Conservation (phyloP, 192 early-diverging fungal species). For the Mortierella hygrophila region DNA sequence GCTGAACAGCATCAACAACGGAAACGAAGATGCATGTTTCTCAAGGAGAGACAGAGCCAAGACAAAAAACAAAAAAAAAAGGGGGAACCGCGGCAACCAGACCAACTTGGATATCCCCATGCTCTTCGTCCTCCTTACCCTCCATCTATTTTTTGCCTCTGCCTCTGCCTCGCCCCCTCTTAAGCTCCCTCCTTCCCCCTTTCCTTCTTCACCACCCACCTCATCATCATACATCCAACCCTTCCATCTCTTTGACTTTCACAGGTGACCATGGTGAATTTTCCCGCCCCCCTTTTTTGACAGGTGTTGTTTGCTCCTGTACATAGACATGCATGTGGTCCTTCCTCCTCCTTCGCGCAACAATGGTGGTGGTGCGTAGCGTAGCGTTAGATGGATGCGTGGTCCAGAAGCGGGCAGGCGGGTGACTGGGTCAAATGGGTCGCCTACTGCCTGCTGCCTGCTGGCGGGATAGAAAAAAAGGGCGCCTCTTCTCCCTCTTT, state of each 20-base stretch:
- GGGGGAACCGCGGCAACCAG: background rate
- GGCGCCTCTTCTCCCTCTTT: background rate
- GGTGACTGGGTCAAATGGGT: slow-evolving; percentile 8
- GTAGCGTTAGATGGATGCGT: too few relatives aligned
- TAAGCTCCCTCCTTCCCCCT: background rate
- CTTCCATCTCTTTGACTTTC: background rate
- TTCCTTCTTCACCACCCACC: background rate
- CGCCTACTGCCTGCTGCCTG: background rate
- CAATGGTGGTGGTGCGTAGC: too few relatives aligned
- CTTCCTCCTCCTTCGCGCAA: too few relatives aligned
- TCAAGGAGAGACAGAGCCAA: background rate
- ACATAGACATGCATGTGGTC: background rate
- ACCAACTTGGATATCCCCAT: background rate
- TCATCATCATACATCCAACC: background rate
- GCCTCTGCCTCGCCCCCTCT: background rate
- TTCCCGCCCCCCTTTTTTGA: slow-evolving; percentile 26
- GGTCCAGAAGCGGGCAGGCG: slow-evolving; percentile 14
- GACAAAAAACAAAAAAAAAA: background rate
- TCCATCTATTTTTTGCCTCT: background rate
- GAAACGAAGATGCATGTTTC: background rate
- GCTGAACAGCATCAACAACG: background rate
- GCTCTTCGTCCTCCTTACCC: background rate
- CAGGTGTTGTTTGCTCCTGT: background rate
- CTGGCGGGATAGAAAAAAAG: slow-evolving; percentile 4
- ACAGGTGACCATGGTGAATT: slow-evolving; percentile 25